Conservation (phyloP, 2,329 filamentous ascomycete genomes). For the Coleophoma eucalyptorum region DNA sequence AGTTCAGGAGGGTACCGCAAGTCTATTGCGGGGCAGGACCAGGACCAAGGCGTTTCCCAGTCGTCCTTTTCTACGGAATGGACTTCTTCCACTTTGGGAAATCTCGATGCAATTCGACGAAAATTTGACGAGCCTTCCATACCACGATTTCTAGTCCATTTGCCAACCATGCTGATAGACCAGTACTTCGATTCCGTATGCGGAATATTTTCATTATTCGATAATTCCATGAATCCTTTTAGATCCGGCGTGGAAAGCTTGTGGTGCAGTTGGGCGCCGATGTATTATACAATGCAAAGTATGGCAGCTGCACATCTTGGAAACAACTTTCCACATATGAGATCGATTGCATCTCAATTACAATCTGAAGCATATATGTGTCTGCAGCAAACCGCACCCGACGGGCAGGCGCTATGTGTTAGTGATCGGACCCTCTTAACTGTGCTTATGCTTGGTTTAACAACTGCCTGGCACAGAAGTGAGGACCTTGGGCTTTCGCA, state of each 20-base stretch:
- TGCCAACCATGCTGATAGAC: conserved; percentile 54
- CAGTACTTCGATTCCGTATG: conserved; percentile 63
- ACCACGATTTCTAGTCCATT: conserved; percentile 25
- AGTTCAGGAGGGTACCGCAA: too few species aligned
- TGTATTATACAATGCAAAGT: conserved; percentile 58
- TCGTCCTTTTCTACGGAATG: too few species aligned
- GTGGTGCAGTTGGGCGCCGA: conserved; percentile 54
- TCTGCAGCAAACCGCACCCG: conserved; percentile 39
- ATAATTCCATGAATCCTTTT: conserved; percentile 58
- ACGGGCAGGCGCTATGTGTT: conserved; percentile 41
- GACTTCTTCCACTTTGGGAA: too few species aligned
- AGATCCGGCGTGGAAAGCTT: conserved; percentile 52
- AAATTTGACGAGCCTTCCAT: background rate
- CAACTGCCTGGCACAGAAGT: conserved; percentile 56
- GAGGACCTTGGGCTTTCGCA: conserved; percentile 42
- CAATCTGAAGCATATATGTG: conserved; percentile 32
- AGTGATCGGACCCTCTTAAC: conserved; percentile 51
- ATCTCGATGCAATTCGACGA: background rate
- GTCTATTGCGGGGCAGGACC: too few species aligned
- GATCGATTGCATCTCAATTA: conserved; percentile 42
- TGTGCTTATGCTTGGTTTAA: conserved; percentile 54
- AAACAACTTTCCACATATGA: conserved; percentile 52
- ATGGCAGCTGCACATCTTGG: conserved; percentile 60
- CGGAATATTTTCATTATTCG: conserved; percentile 59
- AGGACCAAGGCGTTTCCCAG: too few species aligned